A percentile compares a stretch with the other conserved stretches of the same genome.
Conservation (phyloP, 345 rosid genomes). For the Microthlaspi erraticum region DNA sequence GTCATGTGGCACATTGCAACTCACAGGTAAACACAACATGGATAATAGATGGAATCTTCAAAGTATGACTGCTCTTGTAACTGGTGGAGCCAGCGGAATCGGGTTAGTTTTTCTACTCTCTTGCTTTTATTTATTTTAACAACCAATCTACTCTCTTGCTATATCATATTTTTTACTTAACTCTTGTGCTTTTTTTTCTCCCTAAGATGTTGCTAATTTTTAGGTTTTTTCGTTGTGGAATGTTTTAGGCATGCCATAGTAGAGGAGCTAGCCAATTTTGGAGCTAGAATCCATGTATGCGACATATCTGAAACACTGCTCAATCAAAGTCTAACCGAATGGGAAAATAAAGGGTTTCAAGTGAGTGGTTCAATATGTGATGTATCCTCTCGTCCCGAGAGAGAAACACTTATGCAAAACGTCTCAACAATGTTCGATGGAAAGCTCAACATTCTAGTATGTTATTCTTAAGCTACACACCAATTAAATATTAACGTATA, state of each 20-base stretch:
- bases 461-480: too few species aligned
- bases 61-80: constrained; percentile 43
- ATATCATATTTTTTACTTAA: not conserved
- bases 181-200: not conserved
- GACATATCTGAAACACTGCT: constrained; percentile 18
- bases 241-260: constrained; percentile 36
- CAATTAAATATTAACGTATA: too few species aligned
- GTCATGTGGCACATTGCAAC: not conserved
- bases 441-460: constrained; percentile 24
- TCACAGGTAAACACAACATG: not conserved
- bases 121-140: too few species aligned
- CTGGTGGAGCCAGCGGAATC: constrained; percentile 34
- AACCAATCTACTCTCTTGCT: not conserved
- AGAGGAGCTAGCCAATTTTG: constrained; percentile 31
- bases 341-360: constrained; percentile 39
- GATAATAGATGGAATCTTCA: constrained; percentile 36
- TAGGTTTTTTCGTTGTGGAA: not conserved
- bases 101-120: constrained; percentile 29
- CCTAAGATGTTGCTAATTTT: not conserved
- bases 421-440: constrained; percentile 22
- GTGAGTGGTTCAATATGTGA: constrained; percentile 42
- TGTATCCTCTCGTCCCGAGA: constrained; percentile 26
- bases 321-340: constrained; percentile 15
- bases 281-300: constrained; percentile 29
- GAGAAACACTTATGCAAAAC: constrained; percentile 19